phyloP scores from a whole-genome alignment of 2,329 filamentous ascomycete species.

The Alternaria infectoria region DNA sequence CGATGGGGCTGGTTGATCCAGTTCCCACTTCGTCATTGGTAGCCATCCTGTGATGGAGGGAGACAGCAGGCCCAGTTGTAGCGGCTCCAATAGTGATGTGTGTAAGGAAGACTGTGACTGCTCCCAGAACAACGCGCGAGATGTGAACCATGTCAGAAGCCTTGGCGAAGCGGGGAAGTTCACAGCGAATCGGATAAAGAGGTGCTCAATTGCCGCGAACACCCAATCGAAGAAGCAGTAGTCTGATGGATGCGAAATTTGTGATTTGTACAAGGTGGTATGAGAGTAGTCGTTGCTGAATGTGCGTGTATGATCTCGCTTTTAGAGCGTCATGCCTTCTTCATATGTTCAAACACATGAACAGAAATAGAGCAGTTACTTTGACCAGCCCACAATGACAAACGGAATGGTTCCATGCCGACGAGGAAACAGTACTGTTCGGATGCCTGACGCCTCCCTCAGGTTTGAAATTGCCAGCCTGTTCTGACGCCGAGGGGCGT shows the following conservation, averaged over 20 bases:
- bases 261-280: neutral
- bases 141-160: neutral
- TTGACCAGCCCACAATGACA: neutral
- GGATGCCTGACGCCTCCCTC: neutral
- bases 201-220: neutral
- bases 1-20: neutral
- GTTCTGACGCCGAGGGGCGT: neutral
- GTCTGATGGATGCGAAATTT: neutral
- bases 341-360: neutral
- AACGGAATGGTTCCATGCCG: neutral
- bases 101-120: neutral
- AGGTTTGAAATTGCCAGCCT: neutral
- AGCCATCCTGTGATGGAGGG: neutral
- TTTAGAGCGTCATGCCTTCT: neutral
- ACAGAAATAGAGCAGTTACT: neutral
- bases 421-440: neutral
- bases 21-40: neutral
- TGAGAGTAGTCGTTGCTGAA: neutral
- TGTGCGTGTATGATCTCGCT: neutral
- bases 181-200: neutral
- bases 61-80: neutral
- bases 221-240: neutral
- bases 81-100: neutral
- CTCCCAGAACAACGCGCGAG: neutral
- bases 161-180: neutral